phyloP scores from a whole-genome alignment of 345 rosid species.

The Ricinus communis region DNA sequence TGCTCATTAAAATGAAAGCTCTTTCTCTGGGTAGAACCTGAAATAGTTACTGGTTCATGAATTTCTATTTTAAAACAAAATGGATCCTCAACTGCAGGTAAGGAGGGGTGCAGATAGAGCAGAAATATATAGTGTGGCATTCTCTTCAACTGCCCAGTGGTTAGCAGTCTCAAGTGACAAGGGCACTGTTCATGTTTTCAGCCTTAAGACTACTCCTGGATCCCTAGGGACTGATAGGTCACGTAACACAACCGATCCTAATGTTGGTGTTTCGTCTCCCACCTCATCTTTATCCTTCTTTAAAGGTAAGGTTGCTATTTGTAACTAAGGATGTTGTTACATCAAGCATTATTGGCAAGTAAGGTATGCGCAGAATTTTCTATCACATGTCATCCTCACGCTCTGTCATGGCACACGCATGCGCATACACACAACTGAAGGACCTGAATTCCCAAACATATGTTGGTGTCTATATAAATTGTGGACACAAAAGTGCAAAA shows the following conservation, averaged over 20 bases:
- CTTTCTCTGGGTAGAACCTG: background rate
- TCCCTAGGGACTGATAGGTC: constrained; percentile 46
- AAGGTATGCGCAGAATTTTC: background rate
- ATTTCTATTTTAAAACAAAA: background rate
- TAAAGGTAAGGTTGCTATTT: constrained; percentile 49
- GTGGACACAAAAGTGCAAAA: background rate
- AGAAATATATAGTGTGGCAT: constrained; percentile 91
- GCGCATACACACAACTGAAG: background rate
- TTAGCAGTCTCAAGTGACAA: constrained; percentile 97
- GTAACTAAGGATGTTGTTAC: background rate
- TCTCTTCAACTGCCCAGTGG: constrained; percentile 85
- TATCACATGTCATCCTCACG: background rate
- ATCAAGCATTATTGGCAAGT: background rate
- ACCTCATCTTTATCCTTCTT: constrained; percentile 70
- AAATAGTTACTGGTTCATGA: too few species aligned
- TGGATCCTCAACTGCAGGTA: constrained; percentile 42
- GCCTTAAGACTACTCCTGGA: constrained; percentile 72
- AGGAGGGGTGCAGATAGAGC: constrained; percentile 99
- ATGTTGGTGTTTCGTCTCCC: constrained; percentile 31
- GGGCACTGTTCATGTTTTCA: constrained; percentile 94
- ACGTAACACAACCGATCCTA: constrained; percentile 35
- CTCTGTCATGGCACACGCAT: background rate
- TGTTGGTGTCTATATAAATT: background rate
- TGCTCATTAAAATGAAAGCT: too few species aligned
- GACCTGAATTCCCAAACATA: background rate